phyloP scores from a whole-genome alignment of 352 stramenopile genomes.

The Thraustochytrium striatum region DNA sequence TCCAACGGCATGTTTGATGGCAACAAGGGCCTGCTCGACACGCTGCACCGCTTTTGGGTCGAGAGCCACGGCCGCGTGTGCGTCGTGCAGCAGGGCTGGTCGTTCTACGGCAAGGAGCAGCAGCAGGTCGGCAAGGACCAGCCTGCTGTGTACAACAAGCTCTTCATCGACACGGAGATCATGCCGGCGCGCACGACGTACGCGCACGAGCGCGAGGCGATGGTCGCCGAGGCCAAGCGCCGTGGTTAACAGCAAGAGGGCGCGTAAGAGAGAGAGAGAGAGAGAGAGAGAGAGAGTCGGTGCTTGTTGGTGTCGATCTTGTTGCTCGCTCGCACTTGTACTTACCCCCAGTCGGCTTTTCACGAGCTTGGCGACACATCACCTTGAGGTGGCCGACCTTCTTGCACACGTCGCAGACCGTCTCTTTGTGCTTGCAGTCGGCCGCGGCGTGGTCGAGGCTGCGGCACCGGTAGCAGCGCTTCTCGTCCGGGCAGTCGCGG shows the following conservation, averaged over 20 bases:
- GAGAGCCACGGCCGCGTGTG: neutral
- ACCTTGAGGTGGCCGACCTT: slow-evolving; percentile 12
- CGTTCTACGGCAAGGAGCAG: slow-evolving; percentile 10
- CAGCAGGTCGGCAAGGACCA: neutral
- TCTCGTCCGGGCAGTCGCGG: slow-evolving; percentile 16
- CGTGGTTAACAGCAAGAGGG: neutral
- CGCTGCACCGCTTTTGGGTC: neutral
- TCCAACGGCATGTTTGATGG: neutral
- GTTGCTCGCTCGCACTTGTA: slow-evolving; percentile 34
- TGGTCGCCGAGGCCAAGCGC: slow-evolving; percentile 34
- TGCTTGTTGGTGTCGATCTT: neutral
- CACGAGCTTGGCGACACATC: neutral
- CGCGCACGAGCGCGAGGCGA: slow-evolving; percentile 15
- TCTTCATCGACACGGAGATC: slow-evolving; percentile 27
- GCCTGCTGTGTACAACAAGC: neutral
- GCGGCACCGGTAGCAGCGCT: neutral
- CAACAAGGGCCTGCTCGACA: neutral
- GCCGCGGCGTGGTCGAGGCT: neutral
- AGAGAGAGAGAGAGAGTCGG: neutral
- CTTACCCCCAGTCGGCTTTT: too few relatives aligned
- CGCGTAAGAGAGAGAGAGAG: neutral
- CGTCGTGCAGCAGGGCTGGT: slow-evolving; percentile 25
- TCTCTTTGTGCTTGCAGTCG: slow-evolving; percentile 11
- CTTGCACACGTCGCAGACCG: slow-evolving; percentile 23
- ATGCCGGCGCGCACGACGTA: neutral